Evolutionary conservation across 1,284 basidiomycete genomes (phyloP), one percentile per base, ranked within the genome.

Genomic region (Apiotrichum mycotoxinovorans): DNA sequence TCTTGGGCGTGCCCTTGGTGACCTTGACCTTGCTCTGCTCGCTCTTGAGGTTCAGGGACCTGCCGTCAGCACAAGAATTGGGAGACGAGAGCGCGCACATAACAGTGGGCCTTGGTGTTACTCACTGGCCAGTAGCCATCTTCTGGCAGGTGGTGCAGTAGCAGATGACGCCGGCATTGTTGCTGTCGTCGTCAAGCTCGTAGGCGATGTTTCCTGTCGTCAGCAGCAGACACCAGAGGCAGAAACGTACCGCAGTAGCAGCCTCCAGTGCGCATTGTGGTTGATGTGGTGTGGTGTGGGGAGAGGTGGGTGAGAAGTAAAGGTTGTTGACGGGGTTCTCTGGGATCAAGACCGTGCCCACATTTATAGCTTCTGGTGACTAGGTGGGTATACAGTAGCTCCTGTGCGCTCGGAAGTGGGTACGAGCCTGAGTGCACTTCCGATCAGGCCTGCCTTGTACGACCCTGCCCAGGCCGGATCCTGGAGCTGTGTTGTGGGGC

Each of bases 71-170:
- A 15, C 17, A n/a, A n/a, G n/a, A n/a, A n/a, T n/a, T n/a, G n/a
- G n/a, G n/a, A n/a, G n/a, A n/a, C n/a, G n/a, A n/a, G n/a, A n/a
- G n/a, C n/a, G n/a, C n/a, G n/a, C n/a, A n/a, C n/a, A n/a, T n/a
- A n/a, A n/a, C n/a, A n/a, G n/a, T n/a, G n/a, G n/a, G n/a, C n/a
- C n/a, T n/a, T n/a, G n/a, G n/a, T n/a, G n/a, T n/a, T n/a, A 46
- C 55, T 38, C 30, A 60, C 55, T 57, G 26, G 42, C 23, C 42
- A 20, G 59, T 44, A 50, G 51, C 30, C 15, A 57, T 27, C 34
- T 44, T 44, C 40, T 54, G 59, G 56, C 59, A 61, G 4, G 59
- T 45, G 22, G 20, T 49, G 56, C 59, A 61, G 55, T 61, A 55
- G 52, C 59, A 61, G 25, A 57, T 22, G 42, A 61, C 25, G 42